These are phyloP conservation scores for Taphrina wiesneri DNA, from an alignment of 1,139 yeast genomes.

Conservation along the genomic window DNA sequence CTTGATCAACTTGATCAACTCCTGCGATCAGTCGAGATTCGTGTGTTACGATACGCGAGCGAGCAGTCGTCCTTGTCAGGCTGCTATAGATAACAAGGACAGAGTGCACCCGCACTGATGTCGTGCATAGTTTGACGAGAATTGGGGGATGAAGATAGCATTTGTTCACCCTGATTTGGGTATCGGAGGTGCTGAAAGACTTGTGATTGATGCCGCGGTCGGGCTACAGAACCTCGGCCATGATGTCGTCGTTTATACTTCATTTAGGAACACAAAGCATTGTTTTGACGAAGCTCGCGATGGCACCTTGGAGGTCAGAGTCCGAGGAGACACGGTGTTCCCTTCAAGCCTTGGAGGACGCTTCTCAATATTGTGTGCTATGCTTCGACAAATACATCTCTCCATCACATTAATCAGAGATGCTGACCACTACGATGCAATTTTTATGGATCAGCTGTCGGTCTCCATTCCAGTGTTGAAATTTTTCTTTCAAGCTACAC, in stretches of 20 bases:
- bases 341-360: constrained; percentile 69
- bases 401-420: constrained; percentile 53
- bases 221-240: constrained; percentile 75
- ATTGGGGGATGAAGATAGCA: constrained; percentile 58
- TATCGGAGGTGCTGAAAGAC: constrained; percentile 94
- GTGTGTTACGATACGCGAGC: no score
- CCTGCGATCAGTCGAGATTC: background rate
- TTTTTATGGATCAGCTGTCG: constrained; percentile 84
- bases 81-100: no score
- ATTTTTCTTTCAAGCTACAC: constrained; percentile 47
- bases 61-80: no score
- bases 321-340: constrained; percentile 68
- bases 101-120: no score
- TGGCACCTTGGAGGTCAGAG: constrained; percentile 59
- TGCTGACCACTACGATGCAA: constrained; percentile 60
- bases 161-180: constrained; percentile 96
- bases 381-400: constrained; percentile 74
- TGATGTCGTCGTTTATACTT: constrained; percentile 70
- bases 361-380: constrained; percentile 80
- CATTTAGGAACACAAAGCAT: constrained; percentile 82
- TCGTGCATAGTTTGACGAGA: no score
- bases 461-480: constrained; percentile 77
- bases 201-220: constrained; percentile 91
- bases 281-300: constrained; percentile 84
- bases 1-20: background rate